Base-by-base conservation (phyloP, 257 asterid species). In the Anisodus tanguticus region DNA sequence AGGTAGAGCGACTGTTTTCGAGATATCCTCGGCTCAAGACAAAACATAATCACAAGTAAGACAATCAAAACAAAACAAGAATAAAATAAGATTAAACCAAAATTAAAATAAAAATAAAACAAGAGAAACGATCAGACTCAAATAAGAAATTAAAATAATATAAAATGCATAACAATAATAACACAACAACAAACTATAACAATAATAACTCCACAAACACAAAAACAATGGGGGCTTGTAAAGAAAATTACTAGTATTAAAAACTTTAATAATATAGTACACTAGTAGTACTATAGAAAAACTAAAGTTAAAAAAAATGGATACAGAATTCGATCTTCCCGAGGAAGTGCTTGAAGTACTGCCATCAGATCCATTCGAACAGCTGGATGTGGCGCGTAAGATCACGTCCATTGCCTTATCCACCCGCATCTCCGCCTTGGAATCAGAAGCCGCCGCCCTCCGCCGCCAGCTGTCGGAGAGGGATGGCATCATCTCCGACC, bases 351-450 rank as follows among this genome's bases (percentile, higher is more conserved):
- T 94, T 82, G 88, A 89, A 68, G 83, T 92, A 43, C 85, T 96
- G 83, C 99, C 99, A 54, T 81, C 89, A 43, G 99, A 96, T 87
- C 99, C 98, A 45, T 96, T 96, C 83, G 98, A 96, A 39, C 99
- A 94, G 89, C 95, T 96, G 0, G 97, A 96, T 83, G 84, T 96
- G 1, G 98, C 99, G 9, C 93, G 99, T 41, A 96, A 94, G 84
- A 94, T 96, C 85, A 94, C 99, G 69, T 96, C 99, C 94, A 88
- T 96, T 85, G 98, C 99, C 3, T 94, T 96, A 0, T 92, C 99
- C 86, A 86, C 97, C 58, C 99, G 99, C 66, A 92, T 96, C 90
- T 86, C 91, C 39, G 85, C 93, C 66, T 97, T 96, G 86, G 99
- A 96, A 85, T 89, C 97, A 31, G 98, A 92, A 92, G 83, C 87